A percentile compares a stretch with the other conserved stretches of the same genome.
These are phyloP conservation scores for Eucalyptus caleyi DNA, from an alignment of 345 rosid genomes.

Conservation along the genomic window DNA sequence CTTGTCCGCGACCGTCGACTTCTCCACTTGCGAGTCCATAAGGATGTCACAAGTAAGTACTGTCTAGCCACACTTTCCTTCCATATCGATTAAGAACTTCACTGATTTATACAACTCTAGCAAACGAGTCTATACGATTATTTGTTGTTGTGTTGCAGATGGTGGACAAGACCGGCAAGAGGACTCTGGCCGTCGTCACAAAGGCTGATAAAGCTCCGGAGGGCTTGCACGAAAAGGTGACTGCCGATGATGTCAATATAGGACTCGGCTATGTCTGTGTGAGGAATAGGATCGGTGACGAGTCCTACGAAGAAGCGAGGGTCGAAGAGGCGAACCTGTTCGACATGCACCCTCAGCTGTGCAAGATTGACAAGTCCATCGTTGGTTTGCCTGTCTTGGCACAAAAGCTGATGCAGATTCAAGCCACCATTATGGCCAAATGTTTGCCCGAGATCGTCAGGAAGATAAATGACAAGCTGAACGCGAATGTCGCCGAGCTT, in stretches of 20 bases:
- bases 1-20: conserved; percentile 29
- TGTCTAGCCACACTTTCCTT: not conserved
- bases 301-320: conserved; percentile 22
- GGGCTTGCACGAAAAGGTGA: conserved; percentile 36
- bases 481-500: not conserved
- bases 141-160: not conserved
- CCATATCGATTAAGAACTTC: not conserved
- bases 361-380: conserved; percentile 18
- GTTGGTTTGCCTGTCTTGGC: conserved; percentile 29
- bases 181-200: conserved; percentile 51
- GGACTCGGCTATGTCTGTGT: conserved; percentile 45
- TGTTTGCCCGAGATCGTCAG: conserved; percentile 17
- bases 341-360: not conserved
- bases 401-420: conserved; percentile 15
- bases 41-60: conserved; percentile 13
- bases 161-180: conserved; percentile 26
- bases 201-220: conserved; percentile 38
- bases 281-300: conserved; percentile 27
- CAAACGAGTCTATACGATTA: not conserved
- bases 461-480: conserved; percentile 20
- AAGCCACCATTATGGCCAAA: conserved; percentile 7
- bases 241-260: conserved; percentile 33
- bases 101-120: not conserved
- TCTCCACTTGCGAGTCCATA: conserved; percentile 42
- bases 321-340: conserved; percentile 9